Conservation (phyloP, 1,139 yeast genomes). For the Magnusiomyces tetraspermus region DNA sequence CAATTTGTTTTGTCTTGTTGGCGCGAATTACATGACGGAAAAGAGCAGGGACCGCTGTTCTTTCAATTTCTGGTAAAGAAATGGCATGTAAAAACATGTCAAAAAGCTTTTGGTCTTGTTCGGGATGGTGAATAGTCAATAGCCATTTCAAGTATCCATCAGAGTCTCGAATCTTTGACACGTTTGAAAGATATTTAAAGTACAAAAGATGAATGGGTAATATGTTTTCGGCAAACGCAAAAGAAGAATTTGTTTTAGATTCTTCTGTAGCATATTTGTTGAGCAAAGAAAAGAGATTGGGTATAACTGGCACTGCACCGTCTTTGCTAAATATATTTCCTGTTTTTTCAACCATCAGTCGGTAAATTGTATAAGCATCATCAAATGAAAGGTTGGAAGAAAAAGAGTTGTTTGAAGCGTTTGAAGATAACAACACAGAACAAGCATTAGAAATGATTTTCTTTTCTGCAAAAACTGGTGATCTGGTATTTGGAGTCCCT, state of each 20-base stretch:
- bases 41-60: slow-evolving; percentile 10
- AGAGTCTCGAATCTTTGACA: slow-evolving; percentile 7
- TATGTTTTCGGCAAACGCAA: slow-evolving; percentile 4
- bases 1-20: not conserved
- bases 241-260: slow-evolving; percentile 5
- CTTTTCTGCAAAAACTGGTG: not conserved
- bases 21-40: not conserved
- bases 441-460: not conserved
- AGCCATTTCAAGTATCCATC: slow-evolving; percentile 11
- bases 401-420: not conserved
- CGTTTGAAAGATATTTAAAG: slow-evolving; percentile 10
- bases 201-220: slow-evolving; percentile 5
- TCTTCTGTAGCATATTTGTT: not conserved
- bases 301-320: slow-evolving; percentile 1
- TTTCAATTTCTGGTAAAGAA: slow-evolving; percentile 8
- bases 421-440: not conserved
- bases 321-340: not conserved
- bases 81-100: slow-evolving; percentile 3
- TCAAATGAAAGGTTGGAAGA: not conserved
- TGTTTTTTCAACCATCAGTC: slow-evolving; percentile 1
- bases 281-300: slow-evolving; percentile 4
- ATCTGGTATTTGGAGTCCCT: not conserved
- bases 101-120: slow-evolving; percentile 5
- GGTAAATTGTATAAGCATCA: not conserved
- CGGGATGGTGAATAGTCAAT: slow-evolving; percentile 4